Evolutionary conservation across 352 stramenopile species (phyloP).

Genomic region (Pythium dissotocum): DNA sequence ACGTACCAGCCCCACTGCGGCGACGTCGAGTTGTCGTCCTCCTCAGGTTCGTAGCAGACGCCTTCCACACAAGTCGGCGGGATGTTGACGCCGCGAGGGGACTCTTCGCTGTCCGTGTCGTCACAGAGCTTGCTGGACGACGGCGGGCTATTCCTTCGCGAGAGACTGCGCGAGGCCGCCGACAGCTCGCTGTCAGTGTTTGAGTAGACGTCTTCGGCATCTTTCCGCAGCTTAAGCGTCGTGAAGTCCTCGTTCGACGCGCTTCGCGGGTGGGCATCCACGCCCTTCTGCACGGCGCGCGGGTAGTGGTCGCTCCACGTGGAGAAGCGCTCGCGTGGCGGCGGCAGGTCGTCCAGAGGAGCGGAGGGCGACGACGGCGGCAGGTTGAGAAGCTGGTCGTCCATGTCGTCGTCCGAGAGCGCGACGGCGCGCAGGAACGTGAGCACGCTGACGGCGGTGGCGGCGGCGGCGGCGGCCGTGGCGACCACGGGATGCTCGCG

Average conservation of each 20-base stretch:
- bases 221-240: constrained; percentile 24
- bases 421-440: constrained; percentile 43
- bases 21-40: constrained; percentile 47
- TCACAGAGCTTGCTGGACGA: constrained; percentile 31
- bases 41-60: constrained; percentile 21
- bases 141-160: constrained; percentile 33
- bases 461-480: constrained; percentile 63
- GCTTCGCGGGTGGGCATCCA: constrained; percentile 8
- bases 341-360: constrained; percentile 15
- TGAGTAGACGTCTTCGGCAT: constrained; percentile 53
- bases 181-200: constrained; percentile 71
- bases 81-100: constrained; percentile 24
- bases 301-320: constrained; percentile 36
- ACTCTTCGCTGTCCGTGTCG: constrained; percentile 36
- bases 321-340: constrained; percentile 28
- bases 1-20: constrained; percentile 86
- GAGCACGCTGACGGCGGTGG: constrained; percentile 68
- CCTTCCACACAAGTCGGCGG: constrained; percentile 31
- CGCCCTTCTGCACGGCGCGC: not conserved
- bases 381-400: not conserved
- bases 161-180: constrained; percentile 33
- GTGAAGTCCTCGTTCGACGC: constrained; percentile 18
- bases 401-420: constrained; percentile 22
- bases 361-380: not conserved
- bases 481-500: constrained; percentile 70